phyloP scores from a whole-genome alignment of 1,139 yeast species.

The Yamadazyma jaroonii region DNA sequence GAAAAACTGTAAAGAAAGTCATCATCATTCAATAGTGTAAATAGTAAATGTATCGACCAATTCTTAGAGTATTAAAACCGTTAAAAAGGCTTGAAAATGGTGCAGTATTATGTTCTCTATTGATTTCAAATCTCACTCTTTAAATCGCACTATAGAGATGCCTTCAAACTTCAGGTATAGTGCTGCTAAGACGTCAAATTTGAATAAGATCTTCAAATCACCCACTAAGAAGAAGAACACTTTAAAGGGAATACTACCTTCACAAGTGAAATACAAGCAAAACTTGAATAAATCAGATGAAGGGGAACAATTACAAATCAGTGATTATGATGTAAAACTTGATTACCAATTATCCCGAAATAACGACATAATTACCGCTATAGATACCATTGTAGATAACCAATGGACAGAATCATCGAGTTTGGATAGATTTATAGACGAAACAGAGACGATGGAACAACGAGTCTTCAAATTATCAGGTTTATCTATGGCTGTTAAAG shows the following conservation, averaged over 20 bases:
- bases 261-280: slow-evolving; percentile 23
- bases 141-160: slow-evolving; percentile 13
- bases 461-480: slow-evolving; percentile 34
- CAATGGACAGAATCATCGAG: slow-evolving; percentile 40
- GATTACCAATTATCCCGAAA: slow-evolving; percentile 35
- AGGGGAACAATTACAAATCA: slow-evolving; percentile 17
- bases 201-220: slow-evolving; percentile 22
- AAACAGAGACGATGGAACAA: slow-evolving; percentile 20
- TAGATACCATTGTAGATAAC: slow-evolving; percentile 32
- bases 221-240: slow-evolving; percentile 22
- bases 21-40: slow-evolving; percentile 6
- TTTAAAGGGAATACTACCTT: slow-evolving; percentile 25
- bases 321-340: slow-evolving; percentile 38
- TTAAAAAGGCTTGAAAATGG: too few relatives aligned
- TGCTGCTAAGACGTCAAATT: slow-evolving; percentile 42
- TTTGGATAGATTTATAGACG: slow-evolving; percentile 4
- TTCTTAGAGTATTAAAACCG: too few relatives aligned
- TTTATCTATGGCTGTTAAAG: slow-evolving; percentile 32
- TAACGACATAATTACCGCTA: slow-evolving; percentile 33
- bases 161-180: slow-evolving; percentile 31
- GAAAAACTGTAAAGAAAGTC: slow-evolving; percentile 7
- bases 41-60: not conserved
- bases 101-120: too few relatives aligned
- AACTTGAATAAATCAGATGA: slow-evolving; percentile 11
- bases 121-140: too few relatives aligned